These are phyloP conservation scores for Farysia itapuensis DNA, from an alignment of 1,284 basidiomycete species.

Conservation along the genomic window DNA sequence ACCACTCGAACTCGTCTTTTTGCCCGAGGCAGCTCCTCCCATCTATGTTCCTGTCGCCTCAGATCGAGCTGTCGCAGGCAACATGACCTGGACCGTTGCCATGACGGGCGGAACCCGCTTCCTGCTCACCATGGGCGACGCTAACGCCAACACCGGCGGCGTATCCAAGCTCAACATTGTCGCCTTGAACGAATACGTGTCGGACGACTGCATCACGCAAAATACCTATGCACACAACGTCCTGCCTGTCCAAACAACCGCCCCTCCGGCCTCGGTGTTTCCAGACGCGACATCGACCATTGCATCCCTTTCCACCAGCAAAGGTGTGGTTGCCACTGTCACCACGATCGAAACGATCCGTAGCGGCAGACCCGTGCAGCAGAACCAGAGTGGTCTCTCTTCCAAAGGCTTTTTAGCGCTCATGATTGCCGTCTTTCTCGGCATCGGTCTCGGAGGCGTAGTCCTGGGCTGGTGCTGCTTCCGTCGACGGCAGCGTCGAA, in stretches of 20 bases:
- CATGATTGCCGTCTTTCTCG: conserved; percentile 18
- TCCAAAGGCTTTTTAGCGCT: conserved; percentile 9
- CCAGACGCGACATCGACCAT: conserved; percentile 36
- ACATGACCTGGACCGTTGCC: conserved; percentile 21
- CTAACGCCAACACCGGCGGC: conserved; percentile 12
- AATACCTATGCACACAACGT: conserved; percentile 6
- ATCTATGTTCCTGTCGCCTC: conserved; percentile 17
- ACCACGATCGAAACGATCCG: conserved; percentile 33
- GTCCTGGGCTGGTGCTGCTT: conserved; percentile 32
- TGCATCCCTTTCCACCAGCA: conserved; percentile 27
- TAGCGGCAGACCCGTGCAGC: conserved; percentile 12
- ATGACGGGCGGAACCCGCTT: conserved; percentile 31
- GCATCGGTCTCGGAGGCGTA: conserved; percentile 16
- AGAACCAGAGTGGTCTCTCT: conserved; percentile 4
- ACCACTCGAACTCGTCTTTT: conserved; percentile 26
- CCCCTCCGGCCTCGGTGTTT: conserved; percentile 14
- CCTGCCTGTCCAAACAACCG: conserved; percentile 20
- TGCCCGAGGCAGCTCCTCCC: conserved; percentile 31
- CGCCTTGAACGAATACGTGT: conserved; percentile 26
- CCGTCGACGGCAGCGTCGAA: conserved; percentile 18
- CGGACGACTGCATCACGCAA: conserved; percentile 12
- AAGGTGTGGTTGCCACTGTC: conserved; percentile 25
- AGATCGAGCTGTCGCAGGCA: background rate
- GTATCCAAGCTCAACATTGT: conserved; percentile 35
- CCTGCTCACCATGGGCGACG: conserved; percentile 33